Conservation (phyloP, 1,139 yeast species). For the Casaregolazyma lundiana region DNA sequence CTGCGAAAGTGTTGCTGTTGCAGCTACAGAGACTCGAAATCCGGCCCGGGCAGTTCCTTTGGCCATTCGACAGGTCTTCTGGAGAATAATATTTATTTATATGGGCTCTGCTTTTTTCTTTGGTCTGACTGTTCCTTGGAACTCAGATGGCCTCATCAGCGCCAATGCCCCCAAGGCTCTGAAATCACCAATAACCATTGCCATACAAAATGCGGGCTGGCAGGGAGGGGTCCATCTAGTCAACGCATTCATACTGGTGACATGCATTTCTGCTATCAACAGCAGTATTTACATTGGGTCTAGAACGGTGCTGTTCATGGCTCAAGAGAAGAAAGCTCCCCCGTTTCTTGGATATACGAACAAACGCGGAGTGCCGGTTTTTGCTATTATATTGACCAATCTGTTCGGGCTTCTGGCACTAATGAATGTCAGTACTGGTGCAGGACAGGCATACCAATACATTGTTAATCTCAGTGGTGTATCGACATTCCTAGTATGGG, state of each 20-base stretch:
- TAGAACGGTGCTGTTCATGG: constrained; percentile 55
- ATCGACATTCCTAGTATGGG: constrained; percentile 50
- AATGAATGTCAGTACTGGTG: constrained; percentile 60
- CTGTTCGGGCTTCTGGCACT: constrained; percentile 50
- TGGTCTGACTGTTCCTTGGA: constrained; percentile 77
- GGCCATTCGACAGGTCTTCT: constrained; percentile 77
- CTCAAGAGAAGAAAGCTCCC: constrained; percentile 62
- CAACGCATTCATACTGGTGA: constrained; percentile 67
- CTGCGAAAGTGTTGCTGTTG: constrained; percentile 80
- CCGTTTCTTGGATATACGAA: constrained; percentile 49
- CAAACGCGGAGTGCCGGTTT: constrained; percentile 58
- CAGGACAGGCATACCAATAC: constrained; percentile 75
- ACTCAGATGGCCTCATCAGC: constrained; percentile 47
- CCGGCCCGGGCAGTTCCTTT: constrained; percentile 80
- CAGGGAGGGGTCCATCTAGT: constrained; percentile 65
- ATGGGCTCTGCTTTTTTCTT: constrained; percentile 74
- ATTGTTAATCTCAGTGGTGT: constrained; percentile 70
- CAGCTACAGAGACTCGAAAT: constrained; percentile 83
- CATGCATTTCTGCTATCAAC: constrained; percentile 69
- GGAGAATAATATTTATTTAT: constrained; percentile 77
- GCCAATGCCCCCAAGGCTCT: constrained; percentile 39
- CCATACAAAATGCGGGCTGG: constrained; percentile 64
- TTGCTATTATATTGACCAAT: constrained; percentile 43
- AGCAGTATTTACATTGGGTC: constrained; percentile 65
- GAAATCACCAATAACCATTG: constrained; percentile 75